A percentile compares a stretch with the other conserved stretches of the same genome.
These are phyloP conservation scores for Cryptococcus jaspeensis DNA, from an alignment of 1,284 basidiomycete genomes.

Conservation along the genomic window DNA sequence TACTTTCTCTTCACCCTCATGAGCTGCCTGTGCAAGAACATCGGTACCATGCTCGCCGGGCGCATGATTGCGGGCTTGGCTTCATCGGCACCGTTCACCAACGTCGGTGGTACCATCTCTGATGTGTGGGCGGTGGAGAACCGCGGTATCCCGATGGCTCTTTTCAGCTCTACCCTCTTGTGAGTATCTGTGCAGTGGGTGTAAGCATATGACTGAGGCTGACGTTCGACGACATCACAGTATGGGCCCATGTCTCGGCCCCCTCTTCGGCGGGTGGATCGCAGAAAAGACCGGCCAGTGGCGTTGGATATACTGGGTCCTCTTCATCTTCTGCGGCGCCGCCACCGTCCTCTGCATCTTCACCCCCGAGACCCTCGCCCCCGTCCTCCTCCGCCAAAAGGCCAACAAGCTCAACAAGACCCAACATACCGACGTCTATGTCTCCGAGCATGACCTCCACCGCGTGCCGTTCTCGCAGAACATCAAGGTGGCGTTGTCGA, in stretches of 20 bases:
- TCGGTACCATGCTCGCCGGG: constrained; percentile 53
- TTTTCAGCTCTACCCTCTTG: constrained; percentile 49
- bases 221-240: constrained; percentile 3
- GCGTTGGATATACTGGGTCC: constrained; percentile 55
- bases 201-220: constrained; percentile 1
- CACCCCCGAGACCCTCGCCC: constrained; percentile 51
- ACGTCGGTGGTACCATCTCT: constrained; percentile 54
- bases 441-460: constrained; percentile 46
- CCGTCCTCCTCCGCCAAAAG: constrained; percentile 45
- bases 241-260: constrained; percentile 52
- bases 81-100: constrained; percentile 54
- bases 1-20: constrained; percentile 55
- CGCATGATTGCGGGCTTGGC: constrained; percentile 53
- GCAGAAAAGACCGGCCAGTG: constrained; percentile 38
- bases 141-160: constrained; percentile 52
- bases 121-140: constrained; percentile 53
- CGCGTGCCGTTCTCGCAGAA: constrained; percentile 30
- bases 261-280: constrained; percentile 51
- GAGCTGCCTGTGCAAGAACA: constrained; percentile 52
- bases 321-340: constrained; percentile 47
- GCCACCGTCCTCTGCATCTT: constrained; percentile 38
- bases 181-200: constrained; percentile 1
- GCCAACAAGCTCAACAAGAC: constrained; percentile 48
- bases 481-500: constrained; percentile 46
- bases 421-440: constrained; percentile 44